phyloP scores from a whole-genome alignment of 805 yeast genomes.

The Candida ficus region DNA sequence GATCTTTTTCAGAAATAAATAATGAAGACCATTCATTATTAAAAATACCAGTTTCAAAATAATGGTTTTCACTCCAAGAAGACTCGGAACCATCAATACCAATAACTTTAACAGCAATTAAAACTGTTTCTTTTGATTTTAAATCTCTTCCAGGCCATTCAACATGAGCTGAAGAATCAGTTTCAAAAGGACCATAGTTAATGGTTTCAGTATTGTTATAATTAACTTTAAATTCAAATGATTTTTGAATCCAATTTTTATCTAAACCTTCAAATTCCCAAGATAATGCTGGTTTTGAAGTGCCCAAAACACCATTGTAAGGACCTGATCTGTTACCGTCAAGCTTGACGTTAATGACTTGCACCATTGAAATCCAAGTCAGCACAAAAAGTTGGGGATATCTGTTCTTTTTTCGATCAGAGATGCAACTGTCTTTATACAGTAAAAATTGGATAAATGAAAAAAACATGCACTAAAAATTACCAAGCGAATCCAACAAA shows the following conservation, averaged over 20 bases:
- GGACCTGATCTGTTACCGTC: slow-evolving; percentile 5
- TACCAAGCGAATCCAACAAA: too few species aligned
- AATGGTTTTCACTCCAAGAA: slow-evolving; percentile 7
- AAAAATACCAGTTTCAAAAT: slow-evolving; percentile 7
- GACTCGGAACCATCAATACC: slow-evolving; percentile 13
- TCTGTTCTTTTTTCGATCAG: too few species aligned
- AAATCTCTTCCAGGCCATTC: slow-evolving; percentile 12
- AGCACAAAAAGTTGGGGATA: too few species aligned
- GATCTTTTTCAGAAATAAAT: slow-evolving; percentile 9
- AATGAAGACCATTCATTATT: slow-evolving; percentile 11
- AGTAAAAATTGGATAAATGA: too few species aligned
- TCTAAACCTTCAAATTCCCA: slow-evolving; percentile 14
- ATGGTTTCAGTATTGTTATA: neutral
- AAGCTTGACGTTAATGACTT: slow-evolving; percentile 3
- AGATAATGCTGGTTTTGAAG: slow-evolving; percentile 6
- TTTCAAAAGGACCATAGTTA: neutral
- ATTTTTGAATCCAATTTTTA: slow-evolving; percentile 11
- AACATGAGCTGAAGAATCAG: slow-evolving; percentile 4
- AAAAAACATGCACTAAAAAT: too few species aligned
- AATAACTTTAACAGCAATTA: slow-evolving; percentile 7
- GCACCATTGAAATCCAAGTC: slow-evolving; percentile 10
- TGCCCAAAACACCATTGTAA: slow-evolving; percentile 8
- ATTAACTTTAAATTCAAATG: slow-evolving; percentile 6
- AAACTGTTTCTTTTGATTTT: slow-evolving; percentile 6
- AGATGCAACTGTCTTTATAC: too few species aligned